A percentile compares a stretch with the other conserved stretches of the same genome.
These are phyloP conservation scores for Talaromyces ruber DNA, from an alignment of 495 filamentous ascomycete genomes.

Conservation along the genomic window DNA sequence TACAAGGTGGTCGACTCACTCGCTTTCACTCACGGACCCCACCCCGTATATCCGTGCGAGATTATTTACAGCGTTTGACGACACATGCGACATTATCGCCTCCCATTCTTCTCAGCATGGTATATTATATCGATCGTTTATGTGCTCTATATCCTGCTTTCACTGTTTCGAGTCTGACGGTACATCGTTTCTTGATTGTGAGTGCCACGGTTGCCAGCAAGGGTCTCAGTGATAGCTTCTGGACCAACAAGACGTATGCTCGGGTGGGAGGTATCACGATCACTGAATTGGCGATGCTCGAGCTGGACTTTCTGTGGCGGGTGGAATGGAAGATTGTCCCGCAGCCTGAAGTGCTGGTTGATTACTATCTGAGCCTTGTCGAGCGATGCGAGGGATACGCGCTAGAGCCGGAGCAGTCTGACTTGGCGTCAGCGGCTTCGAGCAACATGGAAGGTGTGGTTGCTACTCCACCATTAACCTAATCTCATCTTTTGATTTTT, in stretches of 20 bases:
- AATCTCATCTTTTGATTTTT: neutral
- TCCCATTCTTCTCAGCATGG: conserved; percentile 97
- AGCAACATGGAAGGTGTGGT: neutral
- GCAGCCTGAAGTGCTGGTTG: conserved; percentile 81
- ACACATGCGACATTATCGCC: conserved; percentile 90
- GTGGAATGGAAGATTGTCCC: conserved; percentile 97
- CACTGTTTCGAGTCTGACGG: conserved; percentile 87
- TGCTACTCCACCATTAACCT: neutral
- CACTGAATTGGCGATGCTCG: conserved; percentile 81
- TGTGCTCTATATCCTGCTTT: conserved; percentile 88
- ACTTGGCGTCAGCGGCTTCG: neutral
- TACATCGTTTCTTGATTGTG: conserved; percentile 94
- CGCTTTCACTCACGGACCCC: conserved; percentile 93
- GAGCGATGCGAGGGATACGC: conserved; percentile 56
- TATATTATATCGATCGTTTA: conserved; percentile 96
- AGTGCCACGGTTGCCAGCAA: conserved; percentile 94
- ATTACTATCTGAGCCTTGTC: conserved; percentile 85
- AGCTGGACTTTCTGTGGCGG: conserved; percentile 83
- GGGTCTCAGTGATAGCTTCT: conserved; percentile 91
- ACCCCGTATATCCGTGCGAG: conserved; percentile 84
- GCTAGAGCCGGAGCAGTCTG: conserved; percentile 3
- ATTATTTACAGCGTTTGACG: conserved; percentile 86
- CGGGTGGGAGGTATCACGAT: conserved; percentile 86
- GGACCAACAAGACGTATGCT: conserved; percentile 95
- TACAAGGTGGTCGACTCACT: conserved; percentile 76